Percentiles rank a stretch among this genome's conserved stretches.
These are phyloP conservation scores for Mariannaea elegans DNA, from an alignment of 2,329 filamentous ascomycete species.

Conservation along the genomic window DNA sequence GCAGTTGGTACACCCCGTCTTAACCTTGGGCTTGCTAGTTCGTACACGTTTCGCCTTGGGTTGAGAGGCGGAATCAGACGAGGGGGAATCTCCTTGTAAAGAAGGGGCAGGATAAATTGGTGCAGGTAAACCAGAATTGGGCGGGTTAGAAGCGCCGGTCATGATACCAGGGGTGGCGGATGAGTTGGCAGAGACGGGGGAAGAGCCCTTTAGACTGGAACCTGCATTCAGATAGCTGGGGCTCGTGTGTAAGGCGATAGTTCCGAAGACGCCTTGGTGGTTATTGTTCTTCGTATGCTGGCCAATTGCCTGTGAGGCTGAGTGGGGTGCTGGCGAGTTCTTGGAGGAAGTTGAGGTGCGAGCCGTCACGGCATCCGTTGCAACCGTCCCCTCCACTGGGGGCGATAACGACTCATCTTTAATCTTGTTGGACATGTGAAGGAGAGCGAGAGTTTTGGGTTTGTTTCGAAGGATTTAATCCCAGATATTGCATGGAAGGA, in stretches of 20 bases:
- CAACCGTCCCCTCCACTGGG: slow-evolving; percentile 25
- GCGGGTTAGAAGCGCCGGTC: slow-evolving; percentile 4
- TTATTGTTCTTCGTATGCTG: slow-evolving; percentile 16
- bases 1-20: slow-evolving; percentile 73
- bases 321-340: slow-evolving; percentile 8
- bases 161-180: slow-evolving; percentile 18
- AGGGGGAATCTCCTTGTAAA: neutral
- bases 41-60: slow-evolving; percentile 53
- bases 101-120: slow-evolving; percentile 5
- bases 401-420: slow-evolving; percentile 35
- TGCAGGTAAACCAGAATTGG: slow-evolving; percentile 16
- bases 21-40: slow-evolving; percentile 69
- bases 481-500: neutral
- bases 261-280: slow-evolving; percentile 16
- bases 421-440: slow-evolving; percentile 34
- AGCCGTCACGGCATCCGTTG: slow-evolving; percentile 16
- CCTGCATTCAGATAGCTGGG: neutral
- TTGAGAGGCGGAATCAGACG: slow-evolving; percentile 5
- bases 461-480: neutral
- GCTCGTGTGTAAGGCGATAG: slow-evolving; percentile 3
- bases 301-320: slow-evolving; percentile 16
- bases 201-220: neutral
- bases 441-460: neutral
- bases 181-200: slow-evolving; percentile 13
- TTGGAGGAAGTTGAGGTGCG: slow-evolving; percentile 15